phyloP scores from a whole-genome alignment of 441 rosid species.

The Viola pubescens region DNA sequence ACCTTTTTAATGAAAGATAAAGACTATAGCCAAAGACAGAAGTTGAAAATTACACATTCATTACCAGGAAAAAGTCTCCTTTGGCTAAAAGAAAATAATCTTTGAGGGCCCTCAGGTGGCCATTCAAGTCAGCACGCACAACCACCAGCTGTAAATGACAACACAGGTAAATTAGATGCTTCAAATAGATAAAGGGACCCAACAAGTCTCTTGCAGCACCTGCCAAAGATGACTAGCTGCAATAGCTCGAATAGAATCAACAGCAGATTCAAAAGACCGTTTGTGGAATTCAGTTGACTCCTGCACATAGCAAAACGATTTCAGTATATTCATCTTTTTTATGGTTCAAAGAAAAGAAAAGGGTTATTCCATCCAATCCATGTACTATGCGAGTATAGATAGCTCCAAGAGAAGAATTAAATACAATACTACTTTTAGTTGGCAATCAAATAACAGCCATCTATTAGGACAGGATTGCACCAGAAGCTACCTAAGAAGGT shows the following conservation, averaged over 20 bases:
- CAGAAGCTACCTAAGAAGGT: conserved; percentile 3
- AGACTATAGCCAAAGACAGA: neutral
- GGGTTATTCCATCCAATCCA: neutral
- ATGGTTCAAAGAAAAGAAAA: neutral
- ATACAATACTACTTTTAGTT: neutral
- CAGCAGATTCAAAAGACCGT: conserved; percentile 78
- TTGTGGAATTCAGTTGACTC: conserved; percentile 91
- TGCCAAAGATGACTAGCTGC: conserved; percentile 99
- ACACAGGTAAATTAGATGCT: conserved; percentile 12
- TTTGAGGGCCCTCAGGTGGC: conserved; percentile 93
- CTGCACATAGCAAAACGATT: conserved; percentile 33
- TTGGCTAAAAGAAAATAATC: conserved; percentile 94
- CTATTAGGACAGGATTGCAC: conserved; percentile 6
- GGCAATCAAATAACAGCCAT: neutral
- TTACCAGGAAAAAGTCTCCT: conserved; percentile 98
- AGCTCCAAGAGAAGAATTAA: neutral
- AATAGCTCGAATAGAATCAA: conserved; percentile 83
- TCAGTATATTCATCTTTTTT: neutral
- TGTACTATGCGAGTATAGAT: too few species aligned
- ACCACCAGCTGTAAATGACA: conserved; percentile 73
- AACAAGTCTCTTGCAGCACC: conserved; percentile 36
- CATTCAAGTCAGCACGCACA: conserved; percentile 85
- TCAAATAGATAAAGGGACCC: conserved; percentile 1
- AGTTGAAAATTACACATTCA: conserved; percentile 1
- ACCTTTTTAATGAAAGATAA: neutral